Base-by-base conservation (phyloP, 768 basidiomycete species). In the Pleurotus eryngii region DNA sequence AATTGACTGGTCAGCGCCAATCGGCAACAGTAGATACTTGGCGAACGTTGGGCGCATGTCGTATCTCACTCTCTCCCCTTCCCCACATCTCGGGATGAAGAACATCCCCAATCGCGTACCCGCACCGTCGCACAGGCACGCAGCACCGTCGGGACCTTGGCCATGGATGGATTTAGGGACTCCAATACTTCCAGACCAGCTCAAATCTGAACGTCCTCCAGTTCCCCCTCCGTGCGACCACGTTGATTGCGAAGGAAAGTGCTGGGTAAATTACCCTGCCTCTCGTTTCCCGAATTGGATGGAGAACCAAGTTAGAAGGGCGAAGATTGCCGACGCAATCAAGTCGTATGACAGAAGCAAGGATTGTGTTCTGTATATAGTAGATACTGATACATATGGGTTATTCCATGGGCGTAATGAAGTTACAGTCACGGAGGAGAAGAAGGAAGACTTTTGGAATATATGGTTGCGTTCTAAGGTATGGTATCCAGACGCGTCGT, bases 221-320 rank as follows among this genome's bases (percentile, higher is more conserved):
- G 43, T 24, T 5, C 49, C 49, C 14, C 42, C 49, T 27, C 57
- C 57, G 14, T 60, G 59, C 38, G 48, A 51, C 30, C 59, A 61
- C 40, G 43, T 15, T 15, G 20, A 55, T 15, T 58, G 60, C 48
- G 20, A 56, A 17, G 45, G 54, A 14, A 14, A 30, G 15, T 40
- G 55, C 3, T 78, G 76, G 76, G 37, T 9, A 5, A 47, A 54
- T 20, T 79, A 79, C 58, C 77, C 78, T 1, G 68, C 73, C 50
- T 72, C 70, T 3, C 65, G 68, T 38, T 79, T 79, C 47, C 69
- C 70, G 45, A 79, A 77, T 49, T 76, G 77, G 77, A 77, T 68
- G 1, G 59, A 59, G 7, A 65, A 59, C 37, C 76, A 76, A 50
- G 71, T 77, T 17, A 0, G 39, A 0, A 64, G 69, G 47, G 74